Conservation (phyloP, 805 yeast genomes). For the Myxozyma vanderwaltii region DNA sequence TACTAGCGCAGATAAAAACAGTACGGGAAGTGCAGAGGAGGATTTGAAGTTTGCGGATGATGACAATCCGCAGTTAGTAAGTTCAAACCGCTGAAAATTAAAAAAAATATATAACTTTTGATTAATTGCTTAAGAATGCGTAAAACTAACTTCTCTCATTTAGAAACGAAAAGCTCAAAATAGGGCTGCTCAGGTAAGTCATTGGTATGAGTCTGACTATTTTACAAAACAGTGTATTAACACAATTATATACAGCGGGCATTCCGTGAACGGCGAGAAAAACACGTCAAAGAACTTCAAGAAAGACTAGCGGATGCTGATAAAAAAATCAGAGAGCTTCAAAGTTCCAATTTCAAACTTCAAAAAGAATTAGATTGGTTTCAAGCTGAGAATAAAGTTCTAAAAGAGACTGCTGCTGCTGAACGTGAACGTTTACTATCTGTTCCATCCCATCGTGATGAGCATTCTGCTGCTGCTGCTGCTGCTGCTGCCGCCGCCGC, state of each 20-base stretch:
- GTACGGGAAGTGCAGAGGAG: slow-evolving; percentile 3
- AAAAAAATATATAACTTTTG: too few species aligned
- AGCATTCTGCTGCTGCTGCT: too few species aligned
- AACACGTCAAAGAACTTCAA: slow-evolving; percentile 21
- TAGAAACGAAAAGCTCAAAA: slow-evolving; percentile 49
- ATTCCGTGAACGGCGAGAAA: slow-evolving; percentile 29
- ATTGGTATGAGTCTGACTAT: background rate
- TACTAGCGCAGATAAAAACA: background rate
- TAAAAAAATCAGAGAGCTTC: background rate
- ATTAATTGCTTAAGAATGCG: too few species aligned
- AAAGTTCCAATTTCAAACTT: slow-evolving; percentile 12
- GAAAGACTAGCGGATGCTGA: slow-evolving; percentile 10
- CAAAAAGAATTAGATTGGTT: slow-evolving; percentile 20
- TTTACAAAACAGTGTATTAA: too few species aligned
- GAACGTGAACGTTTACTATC: background rate
- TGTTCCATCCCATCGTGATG: background rate
- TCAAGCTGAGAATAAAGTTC: slow-evolving; percentile 18
- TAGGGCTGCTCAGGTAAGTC: slow-evolving; percentile 26
- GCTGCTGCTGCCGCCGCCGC: too few species aligned
- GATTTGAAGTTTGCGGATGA: slow-evolving; percentile 3
- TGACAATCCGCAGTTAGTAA: slow-evolving; percentile 8
- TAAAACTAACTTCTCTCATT: background rate
- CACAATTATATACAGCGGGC: slow-evolving; percentile 15
- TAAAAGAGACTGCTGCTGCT: slow-evolving; percentile 9
- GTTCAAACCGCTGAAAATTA: too few species aligned